phyloP scores from a whole-genome alignment of 148 eudicot species.

The Silene latifolia region DNA sequence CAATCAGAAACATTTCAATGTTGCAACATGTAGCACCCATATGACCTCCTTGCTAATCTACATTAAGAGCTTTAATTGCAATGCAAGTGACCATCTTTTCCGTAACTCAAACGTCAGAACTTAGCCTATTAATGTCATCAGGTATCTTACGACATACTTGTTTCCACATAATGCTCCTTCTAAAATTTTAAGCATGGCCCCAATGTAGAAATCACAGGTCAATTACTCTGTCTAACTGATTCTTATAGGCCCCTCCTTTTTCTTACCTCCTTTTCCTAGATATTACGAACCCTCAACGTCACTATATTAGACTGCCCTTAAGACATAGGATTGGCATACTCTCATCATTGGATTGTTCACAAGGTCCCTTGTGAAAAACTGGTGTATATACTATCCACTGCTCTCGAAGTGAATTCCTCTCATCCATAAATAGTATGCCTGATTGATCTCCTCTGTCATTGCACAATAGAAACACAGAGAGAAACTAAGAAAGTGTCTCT shows the following conservation, averaged over 20 bases:
- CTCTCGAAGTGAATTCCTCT: too few species aligned
- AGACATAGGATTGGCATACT: neutral
- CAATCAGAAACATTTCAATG: neutral
- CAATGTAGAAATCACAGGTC: neutral
- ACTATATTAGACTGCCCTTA: neutral
- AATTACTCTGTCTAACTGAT: neutral
- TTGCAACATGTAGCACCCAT: neutral
- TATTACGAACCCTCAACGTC: neutral
- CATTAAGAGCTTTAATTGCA: neutral
- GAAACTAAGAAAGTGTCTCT: too few species aligned
- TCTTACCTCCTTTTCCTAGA: neutral
- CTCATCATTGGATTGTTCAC: neutral
- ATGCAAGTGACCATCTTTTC: conserved; percentile 1
- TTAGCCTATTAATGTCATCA: too few species aligned
- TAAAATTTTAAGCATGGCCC: neutral
- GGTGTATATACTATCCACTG: neutral
- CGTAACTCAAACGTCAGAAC: neutral
- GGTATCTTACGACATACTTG: neutral
- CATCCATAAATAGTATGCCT: too few species aligned
- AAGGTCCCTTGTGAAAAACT: neutral
- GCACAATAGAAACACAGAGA: too few species aligned
- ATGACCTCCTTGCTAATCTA: neutral
- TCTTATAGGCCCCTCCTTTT: neutral
- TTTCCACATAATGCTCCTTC: neutral
- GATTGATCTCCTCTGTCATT: too few species aligned